These are phyloP conservation scores for Bidens hawaiensis DNA, from an alignment of 140 eudicot species.

Conservation along the genomic window DNA sequence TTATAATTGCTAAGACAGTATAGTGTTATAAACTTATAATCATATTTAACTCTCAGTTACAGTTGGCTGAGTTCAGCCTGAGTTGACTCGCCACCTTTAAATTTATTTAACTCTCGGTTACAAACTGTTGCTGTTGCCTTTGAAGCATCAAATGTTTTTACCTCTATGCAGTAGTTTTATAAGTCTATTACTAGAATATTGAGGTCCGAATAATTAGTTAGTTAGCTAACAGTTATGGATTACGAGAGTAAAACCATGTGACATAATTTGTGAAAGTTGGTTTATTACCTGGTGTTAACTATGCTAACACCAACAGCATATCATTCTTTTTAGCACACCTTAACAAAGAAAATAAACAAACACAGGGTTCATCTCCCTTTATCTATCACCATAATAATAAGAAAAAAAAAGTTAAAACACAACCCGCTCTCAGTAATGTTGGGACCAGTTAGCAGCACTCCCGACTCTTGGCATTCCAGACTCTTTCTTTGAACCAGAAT, in stretches of 20 bases:
- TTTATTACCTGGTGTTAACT: slow-evolving; percentile 8
- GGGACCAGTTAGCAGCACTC: slow-evolving; percentile 97
- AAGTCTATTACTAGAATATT: too few relatives aligned
- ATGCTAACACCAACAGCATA: slow-evolving; percentile 13
- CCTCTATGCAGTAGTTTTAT: too few relatives aligned
- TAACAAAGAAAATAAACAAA: background rate
- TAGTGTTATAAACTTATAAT: too few relatives aligned
- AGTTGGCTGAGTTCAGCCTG: too few relatives aligned
- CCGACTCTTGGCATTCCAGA: slow-evolving; percentile 88
- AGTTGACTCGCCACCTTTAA: too few relatives aligned
- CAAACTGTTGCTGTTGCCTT: too few relatives aligned
- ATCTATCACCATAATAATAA: background rate
- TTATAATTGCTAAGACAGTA: too few relatives aligned
- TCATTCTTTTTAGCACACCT: background rate
- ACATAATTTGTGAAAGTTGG: background rate
- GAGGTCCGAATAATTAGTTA: too few relatives aligned
- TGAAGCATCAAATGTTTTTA: too few relatives aligned
- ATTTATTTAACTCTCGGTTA: too few relatives aligned
- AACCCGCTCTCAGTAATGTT: slow-evolving; percentile 39
- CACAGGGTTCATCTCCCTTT: background rate
- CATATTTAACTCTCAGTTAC: too few relatives aligned
- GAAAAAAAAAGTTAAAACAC: background rate
- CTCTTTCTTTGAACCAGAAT: slow-evolving; percentile 57
- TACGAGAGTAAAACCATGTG: background rate
- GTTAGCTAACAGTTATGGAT: background rate